Evolutionary conservation across 2,329 filamentous ascomycete genomes (phyloP).

Genomic region (Talaromyces albobiverticillius): DNA sequence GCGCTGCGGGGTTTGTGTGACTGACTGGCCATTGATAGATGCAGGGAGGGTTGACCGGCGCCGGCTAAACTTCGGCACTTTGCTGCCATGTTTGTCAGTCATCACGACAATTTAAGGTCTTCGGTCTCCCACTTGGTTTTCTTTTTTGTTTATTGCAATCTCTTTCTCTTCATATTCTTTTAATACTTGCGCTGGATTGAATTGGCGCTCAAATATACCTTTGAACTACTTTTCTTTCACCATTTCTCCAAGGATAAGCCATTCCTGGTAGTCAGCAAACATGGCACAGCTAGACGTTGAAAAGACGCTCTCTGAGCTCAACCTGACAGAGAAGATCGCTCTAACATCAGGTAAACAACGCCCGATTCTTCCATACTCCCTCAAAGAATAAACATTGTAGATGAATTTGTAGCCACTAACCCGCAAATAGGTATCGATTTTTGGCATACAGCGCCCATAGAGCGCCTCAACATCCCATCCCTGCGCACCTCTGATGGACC

Average conservation of each 20-base stretch:
- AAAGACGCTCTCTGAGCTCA: constrained; percentile 53
- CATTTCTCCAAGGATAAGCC: background rate
- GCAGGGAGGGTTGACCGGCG: background rate
- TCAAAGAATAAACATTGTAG: too few species aligned
- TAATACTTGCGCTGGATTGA: background rate
- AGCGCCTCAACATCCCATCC: constrained; percentile 61
- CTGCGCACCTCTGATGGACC: constrained; percentile 68
- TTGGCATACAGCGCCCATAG: constrained; percentile 66
- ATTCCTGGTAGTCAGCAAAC: background rate
- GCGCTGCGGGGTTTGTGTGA: background rate
- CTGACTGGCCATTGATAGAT: background rate
- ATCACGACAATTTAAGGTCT: background rate
- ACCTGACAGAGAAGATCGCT: constrained; percentile 57
- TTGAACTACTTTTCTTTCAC: background rate
- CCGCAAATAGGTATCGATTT: constrained; percentile 50
- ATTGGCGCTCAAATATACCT: background rate
- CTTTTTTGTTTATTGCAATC: background rate
- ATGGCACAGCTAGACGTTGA: constrained; percentile 38
- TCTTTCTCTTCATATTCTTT: background rate
- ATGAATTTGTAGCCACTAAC: background rate
- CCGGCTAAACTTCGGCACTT: constrained; percentile 10
- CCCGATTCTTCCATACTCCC: background rate
- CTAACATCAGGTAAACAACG: constrained; percentile 32
- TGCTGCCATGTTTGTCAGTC: background rate
- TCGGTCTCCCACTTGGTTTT: background rate